A percentile compares a stretch with the other conserved stretches of the same genome.
These are phyloP conservation scores for Dicorynia guianensis DNA, from an alignment of 306 rosid genomes.

Conservation along the genomic window DNA sequence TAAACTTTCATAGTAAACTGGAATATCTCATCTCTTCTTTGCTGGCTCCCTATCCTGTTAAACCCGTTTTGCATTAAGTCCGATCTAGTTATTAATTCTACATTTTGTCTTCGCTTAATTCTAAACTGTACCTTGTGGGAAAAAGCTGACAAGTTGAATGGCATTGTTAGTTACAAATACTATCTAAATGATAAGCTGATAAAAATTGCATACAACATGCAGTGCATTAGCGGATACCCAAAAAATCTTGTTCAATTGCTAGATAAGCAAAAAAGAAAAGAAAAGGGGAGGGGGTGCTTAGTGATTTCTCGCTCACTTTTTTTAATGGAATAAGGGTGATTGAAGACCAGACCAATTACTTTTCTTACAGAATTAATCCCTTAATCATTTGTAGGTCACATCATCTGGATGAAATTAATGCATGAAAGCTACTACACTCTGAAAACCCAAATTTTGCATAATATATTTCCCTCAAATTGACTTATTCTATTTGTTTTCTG, in stretches of 20 bases:
- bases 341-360: too few species aligned
- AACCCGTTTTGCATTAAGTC: not conserved
- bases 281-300: not conserved
- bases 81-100: not conserved
- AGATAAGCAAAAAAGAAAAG: not conserved
- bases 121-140: not conserved
- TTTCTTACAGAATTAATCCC: too few species aligned
- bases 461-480: not conserved
- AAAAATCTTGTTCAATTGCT: not conserved
- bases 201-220: conserved; percentile 4
- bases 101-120: conserved; percentile 23
- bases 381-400: too few species aligned
- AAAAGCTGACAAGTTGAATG: too few species aligned
- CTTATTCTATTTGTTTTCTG: too few species aligned
- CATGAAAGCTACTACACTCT: too few species aligned
- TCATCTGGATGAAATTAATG: too few species aligned
- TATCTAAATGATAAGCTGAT: not conserved
- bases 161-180: not conserved
- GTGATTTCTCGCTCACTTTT: not conserved
- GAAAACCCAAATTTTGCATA: not conserved
- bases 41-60: too few species aligned
- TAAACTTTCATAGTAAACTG: conserved; percentile 10
- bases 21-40: conserved; percentile 10
- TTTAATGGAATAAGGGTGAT: too few species aligned
- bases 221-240: conserved; percentile 9